Base-by-base conservation (phyloP, 352 stramenopile genomes). In the Discostella stelligera region DNA sequence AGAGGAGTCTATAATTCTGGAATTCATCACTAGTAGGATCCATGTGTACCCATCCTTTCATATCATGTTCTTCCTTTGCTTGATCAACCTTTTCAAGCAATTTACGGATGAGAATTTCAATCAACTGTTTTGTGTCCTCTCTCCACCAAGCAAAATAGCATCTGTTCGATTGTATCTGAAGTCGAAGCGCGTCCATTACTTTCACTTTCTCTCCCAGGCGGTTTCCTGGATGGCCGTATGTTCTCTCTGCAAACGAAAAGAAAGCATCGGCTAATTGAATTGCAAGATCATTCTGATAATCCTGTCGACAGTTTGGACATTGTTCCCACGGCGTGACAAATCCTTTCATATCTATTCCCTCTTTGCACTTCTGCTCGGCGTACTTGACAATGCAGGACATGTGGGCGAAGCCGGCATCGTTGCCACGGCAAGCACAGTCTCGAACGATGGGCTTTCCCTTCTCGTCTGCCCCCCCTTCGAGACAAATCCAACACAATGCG, bases 401-500 rank as follows among this genome's bases (percentile, higher is more conserved):
- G 25, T 71, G 64, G 16, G 64, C 64, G 32, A 71, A 71, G n/a
- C 64, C 64, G 6, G 64, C 64, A 48, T 55, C 41, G 23, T 49
- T 44, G 9, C 64, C 64, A 6, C 64, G 27, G 50, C 64, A 71
- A n/a, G 64, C 48, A 25, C 64, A 71, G 23, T 71, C 50, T n/a
- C 64, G 27, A 16, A 63, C 64, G 9, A 54, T n/a, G 11, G 64
- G 64, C 32, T 63, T 55, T 6, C 50, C 50, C 16, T 0, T 13
- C 27, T 71, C 64, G 25, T 71, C 64, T 18, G 50, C 48, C 25
- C 64, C 64, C 10, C 61, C 64, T 18, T 71, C 64, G 0, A 71
- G n/a, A 37, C 64, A 71, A 25, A 71, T 71, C 50, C 52, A 69
- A 59, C 61, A 69, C 3, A 20, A 8, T 30, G 50, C 50, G 50